Conservation (phyloP, 163 green algal species). For the Prototheca wickerhamii region DNA sequence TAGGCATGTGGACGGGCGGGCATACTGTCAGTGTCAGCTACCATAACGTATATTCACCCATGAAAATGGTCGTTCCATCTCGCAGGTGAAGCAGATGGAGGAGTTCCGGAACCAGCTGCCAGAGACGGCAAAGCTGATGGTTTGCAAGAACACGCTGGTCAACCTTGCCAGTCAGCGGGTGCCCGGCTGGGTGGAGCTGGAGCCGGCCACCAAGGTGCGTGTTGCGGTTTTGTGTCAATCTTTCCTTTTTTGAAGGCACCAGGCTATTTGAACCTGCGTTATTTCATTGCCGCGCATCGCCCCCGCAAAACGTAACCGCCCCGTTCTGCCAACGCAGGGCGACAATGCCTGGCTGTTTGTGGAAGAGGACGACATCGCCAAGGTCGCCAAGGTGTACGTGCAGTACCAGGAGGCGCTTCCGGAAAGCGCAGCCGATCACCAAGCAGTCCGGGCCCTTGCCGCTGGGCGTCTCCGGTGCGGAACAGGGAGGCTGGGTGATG, state of each 20-base stretch:
- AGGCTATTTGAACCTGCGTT: no score
- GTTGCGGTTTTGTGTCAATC: no score
- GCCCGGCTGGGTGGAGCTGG: constrained; percentile 33
- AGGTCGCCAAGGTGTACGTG: constrained; percentile 64
- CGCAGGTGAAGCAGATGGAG: constrained; percentile 68
- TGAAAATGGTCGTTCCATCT: neutral
- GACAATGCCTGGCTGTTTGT: constrained; percentile 89
- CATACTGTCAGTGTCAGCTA: neutral
- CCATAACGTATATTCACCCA: neutral
- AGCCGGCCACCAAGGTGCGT: constrained; percentile 27
- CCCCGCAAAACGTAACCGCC: no score
- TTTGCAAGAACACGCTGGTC: constrained; percentile 85
- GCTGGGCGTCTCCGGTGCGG: constrained; percentile 24
- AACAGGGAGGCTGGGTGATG: no score
- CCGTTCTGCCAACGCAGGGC: constrained; percentile 31
- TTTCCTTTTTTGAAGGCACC: no score
- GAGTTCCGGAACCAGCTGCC: constrained; percentile 67
- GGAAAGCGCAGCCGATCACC: constrained; percentile 38
- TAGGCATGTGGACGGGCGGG: constrained; percentile 11
- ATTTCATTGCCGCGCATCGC: no score
- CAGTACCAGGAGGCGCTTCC: constrained; percentile 63
- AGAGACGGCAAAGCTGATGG: constrained; percentile 46
- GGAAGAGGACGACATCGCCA: constrained; percentile 58
- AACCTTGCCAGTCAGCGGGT: constrained; percentile 50
- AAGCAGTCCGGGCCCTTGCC: constrained; percentile 30